phyloP scores from a whole-genome alignment of 768 basidiomycete species.

The Phlebiopsis flavidoalba region DNA sequence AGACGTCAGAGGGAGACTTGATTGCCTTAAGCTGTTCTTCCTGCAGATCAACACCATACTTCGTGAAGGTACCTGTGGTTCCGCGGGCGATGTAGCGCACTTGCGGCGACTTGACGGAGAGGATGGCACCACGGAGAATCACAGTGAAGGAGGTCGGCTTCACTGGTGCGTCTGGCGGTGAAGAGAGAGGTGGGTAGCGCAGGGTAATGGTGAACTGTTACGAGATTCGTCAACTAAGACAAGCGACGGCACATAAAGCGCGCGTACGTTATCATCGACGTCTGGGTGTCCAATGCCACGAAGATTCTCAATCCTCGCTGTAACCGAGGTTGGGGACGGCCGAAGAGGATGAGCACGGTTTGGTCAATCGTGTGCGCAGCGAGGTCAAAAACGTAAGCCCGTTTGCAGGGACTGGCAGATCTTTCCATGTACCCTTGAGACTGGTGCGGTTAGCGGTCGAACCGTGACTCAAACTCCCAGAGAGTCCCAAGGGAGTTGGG shows the following conservation, averaged over 20 bases:
- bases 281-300: conserved; percentile 59
- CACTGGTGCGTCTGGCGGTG: conserved; percentile 21
- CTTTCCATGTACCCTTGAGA: conserved; percentile 78
- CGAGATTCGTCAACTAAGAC: background rate
- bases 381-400: conserved; percentile 77
- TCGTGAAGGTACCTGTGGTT: conserved; percentile 64
- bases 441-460: conserved; percentile 68
- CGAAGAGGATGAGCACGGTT: conserved; percentile 68
- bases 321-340: conserved; percentile 62
- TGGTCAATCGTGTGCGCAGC: conserved; percentile 82
- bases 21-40: conserved; percentile 70
- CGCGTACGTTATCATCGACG: conserved; percentile 61
- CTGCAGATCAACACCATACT: conserved; percentile 75
- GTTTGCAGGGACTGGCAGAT: conserved; percentile 51
- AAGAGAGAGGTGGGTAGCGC: conserved; percentile 29
- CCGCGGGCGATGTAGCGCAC: conserved; percentile 71
- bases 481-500: conserved; percentile 55
- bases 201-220: conserved; percentile 47
- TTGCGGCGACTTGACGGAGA: conserved; percentile 64
- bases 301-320: conserved; percentile 65
- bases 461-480: conserved; percentile 72
- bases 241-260: background rate
- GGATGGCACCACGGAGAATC: conserved; percentile 61
- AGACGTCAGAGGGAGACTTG: conserved; percentile 35
- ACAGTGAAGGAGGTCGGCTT: conserved; percentile 55